A percentile compares a stretch with the other conserved stretches of the same genome.
Evolutionary conservation across 352 stramenopile species (phyloP).

Genomic region (Globisporangium sylvaticum): DNA sequence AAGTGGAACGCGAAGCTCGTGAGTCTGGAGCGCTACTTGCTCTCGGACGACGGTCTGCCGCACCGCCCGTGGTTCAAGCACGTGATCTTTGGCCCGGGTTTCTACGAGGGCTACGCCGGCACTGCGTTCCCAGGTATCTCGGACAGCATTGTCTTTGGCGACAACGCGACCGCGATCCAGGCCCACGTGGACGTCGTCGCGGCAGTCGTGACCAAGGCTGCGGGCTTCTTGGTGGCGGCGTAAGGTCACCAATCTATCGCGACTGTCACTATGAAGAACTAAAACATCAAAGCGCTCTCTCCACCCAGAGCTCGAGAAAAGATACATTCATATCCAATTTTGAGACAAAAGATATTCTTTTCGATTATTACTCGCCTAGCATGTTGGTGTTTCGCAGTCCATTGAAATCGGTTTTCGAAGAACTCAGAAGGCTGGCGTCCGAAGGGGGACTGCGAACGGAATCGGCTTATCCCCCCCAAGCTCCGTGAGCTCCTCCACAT

Average conservation of each 20-base stretch:
- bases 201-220: slow-evolving; percentile 27
- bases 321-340: neutral
- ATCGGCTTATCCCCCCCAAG: no score
- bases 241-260: neutral
- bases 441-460: no score
- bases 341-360: neutral
- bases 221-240: slow-evolving; percentile 11
- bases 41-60: slow-evolving; percentile 32
- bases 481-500: no score
- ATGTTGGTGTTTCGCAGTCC: neutral
- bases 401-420: neutral
- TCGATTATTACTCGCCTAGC: neutral
- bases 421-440: no score
- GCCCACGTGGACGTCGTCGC: slow-evolving; percentile 42
- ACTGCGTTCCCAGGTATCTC: slow-evolving; percentile 47
- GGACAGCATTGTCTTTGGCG: slow-evolving; percentile 42
- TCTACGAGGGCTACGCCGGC: slow-evolving; percentile 52
- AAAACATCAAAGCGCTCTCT: neutral
- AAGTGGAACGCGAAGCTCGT: slow-evolving; percentile 51
- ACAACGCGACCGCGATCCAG: slow-evolving; percentile 33
- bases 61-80: slow-evolving; percentile 59
- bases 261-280: neutral
- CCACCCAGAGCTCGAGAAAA: neutral
- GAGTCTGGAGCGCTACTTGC: slow-evolving; percentile 42
- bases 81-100: slow-evolving; percentile 53